phyloP scores from a whole-genome alignment of 495 filamentous ascomycete genomes.

The Wilcoxina mikolae region DNA sequence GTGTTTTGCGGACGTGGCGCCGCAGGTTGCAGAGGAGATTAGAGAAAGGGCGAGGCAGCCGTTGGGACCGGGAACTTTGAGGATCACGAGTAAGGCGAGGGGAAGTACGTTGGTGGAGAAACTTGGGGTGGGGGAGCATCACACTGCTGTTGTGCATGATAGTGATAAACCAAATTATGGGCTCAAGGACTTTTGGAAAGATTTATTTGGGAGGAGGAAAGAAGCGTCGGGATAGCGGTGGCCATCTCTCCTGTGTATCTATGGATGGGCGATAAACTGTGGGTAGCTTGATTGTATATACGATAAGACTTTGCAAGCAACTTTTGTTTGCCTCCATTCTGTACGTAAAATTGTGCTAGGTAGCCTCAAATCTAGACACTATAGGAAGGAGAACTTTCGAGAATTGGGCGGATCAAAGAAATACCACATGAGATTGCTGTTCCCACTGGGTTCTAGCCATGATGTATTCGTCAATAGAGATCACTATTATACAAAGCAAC shows the following conservation, averaged over 20 bases:
- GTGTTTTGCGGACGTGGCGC: conserved; percentile 78
- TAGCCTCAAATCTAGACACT: too few relatives aligned
- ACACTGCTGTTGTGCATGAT: conserved; percentile 49
- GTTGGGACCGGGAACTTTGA: conserved; percentile 30
- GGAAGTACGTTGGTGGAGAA: conserved; percentile 34
- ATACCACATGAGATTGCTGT: too few relatives aligned
- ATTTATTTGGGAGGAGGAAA: conserved; percentile 46
- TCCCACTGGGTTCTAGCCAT: too few relatives aligned
- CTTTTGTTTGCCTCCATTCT: neutral
- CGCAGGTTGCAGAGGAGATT: conserved; percentile 55
- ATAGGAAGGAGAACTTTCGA: too few relatives aligned
- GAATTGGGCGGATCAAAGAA: too few relatives aligned
- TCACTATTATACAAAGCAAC: too few relatives aligned
- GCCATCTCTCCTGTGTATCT: too few relatives aligned
- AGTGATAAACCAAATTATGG: conserved; percentile 59
- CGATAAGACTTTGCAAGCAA: neutral
- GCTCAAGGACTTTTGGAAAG: conserved; percentile 73
- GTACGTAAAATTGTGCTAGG: too few relatives aligned
- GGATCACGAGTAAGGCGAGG: conserved; percentile 28
- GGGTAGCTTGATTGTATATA: neutral
- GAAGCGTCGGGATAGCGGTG: too few relatives aligned
- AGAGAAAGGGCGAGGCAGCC: conserved; percentile 48
- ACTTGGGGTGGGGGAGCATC: conserved; percentile 35
- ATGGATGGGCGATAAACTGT: neutral
- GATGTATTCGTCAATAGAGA: too few relatives aligned